Percentiles rank a stretch among this genome's conserved stretches.
Conservation (phyloP, 2,329 filamentous ascomycete genomes). For the Penicillium sp. region DNA sequence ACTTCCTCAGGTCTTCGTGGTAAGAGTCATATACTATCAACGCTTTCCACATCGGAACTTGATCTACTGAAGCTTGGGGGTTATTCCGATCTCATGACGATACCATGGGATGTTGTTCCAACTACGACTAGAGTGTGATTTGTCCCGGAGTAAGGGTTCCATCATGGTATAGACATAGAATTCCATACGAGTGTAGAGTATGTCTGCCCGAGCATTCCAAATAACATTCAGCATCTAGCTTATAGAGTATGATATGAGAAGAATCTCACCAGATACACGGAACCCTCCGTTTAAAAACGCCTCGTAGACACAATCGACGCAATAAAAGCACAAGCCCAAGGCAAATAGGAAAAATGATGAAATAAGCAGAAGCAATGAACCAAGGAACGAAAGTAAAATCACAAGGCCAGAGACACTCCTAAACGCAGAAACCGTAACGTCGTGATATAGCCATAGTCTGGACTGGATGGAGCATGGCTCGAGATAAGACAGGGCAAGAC, state of each 20-base stretch:
- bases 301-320: background rate
- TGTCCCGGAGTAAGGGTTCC: too few relatives aligned
- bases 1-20: background rate
- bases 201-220: background rate
- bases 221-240: background rate
- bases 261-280: background rate
- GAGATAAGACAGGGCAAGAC: background rate
- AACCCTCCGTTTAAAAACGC: background rate
- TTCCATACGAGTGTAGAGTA: too few relatives aligned
- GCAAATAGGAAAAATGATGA: background rate
- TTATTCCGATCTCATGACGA: too few relatives aligned
- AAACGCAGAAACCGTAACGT: constrained; percentile 10
- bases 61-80: too few relatives aligned
- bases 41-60: too few relatives aligned
- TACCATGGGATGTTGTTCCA: background rate
- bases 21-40: background rate
- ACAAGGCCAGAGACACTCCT: background rate
- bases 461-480: background rate
- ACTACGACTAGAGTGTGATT: too few relatives aligned
- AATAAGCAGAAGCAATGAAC: background rate
- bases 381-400: background rate
- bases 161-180: too few relatives aligned
- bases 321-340: background rate
- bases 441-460: constrained; percentile 3
- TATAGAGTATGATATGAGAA: background rate